Evolutionary conservation across 768 basidiomycete genomes (phyloP).

Genomic region (Xerocomus potaroensis): DNA sequence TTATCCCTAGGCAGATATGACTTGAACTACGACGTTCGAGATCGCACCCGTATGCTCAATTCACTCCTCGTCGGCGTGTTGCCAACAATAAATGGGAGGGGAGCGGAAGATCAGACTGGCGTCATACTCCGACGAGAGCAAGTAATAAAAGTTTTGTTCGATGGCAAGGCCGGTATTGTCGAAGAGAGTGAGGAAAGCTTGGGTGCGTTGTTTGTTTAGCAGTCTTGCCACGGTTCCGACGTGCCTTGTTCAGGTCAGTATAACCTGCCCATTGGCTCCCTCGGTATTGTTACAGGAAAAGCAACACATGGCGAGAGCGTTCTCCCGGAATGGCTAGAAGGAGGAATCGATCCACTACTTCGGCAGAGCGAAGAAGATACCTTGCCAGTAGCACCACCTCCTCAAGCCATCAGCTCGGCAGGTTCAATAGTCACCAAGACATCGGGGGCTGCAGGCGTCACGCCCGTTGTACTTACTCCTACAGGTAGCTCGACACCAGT

Average conservation of each 20-base stretch:
- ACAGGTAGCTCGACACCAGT: slow-evolving; percentile 43
- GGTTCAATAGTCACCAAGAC: slow-evolving; percentile 24
- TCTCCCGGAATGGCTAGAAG: slow-evolving; percentile 86
- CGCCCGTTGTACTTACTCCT: slow-evolving; percentile 59
- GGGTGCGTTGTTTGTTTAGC: slow-evolving; percentile 24
- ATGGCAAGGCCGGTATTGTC: slow-evolving; percentile 56
- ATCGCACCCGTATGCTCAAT: slow-evolving; percentile 77
- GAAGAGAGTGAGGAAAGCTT: slow-evolving; percentile 35
- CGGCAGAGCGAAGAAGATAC: slow-evolving; percentile 64
- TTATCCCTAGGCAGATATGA: slow-evolving; percentile 88
- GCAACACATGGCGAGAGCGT: slow-evolving; percentile 37
- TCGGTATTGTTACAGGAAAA: slow-evolving; percentile 58
- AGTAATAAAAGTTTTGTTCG: slow-evolving; percentile 72
- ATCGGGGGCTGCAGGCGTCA: slow-evolving; percentile 27
- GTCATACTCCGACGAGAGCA: slow-evolving; percentile 83
- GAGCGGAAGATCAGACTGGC: slow-evolving; percentile 51
- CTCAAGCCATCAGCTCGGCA: slow-evolving; percentile 40
- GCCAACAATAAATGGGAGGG: slow-evolving; percentile 34
- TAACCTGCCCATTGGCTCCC: slow-evolving; percentile 55
- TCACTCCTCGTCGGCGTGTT: slow-evolving; percentile 60
- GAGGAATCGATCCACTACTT: slow-evolving; percentile 73
- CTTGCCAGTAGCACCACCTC: slow-evolving; percentile 25
- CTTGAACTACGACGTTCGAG: slow-evolving; percentile 82
- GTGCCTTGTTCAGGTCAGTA: slow-evolving; percentile 30
- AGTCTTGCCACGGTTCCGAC: slow-evolving; percentile 4